Conservation (phyloP, 129 eudicot species). For the Chrysanthemum seticuspe region DNA sequence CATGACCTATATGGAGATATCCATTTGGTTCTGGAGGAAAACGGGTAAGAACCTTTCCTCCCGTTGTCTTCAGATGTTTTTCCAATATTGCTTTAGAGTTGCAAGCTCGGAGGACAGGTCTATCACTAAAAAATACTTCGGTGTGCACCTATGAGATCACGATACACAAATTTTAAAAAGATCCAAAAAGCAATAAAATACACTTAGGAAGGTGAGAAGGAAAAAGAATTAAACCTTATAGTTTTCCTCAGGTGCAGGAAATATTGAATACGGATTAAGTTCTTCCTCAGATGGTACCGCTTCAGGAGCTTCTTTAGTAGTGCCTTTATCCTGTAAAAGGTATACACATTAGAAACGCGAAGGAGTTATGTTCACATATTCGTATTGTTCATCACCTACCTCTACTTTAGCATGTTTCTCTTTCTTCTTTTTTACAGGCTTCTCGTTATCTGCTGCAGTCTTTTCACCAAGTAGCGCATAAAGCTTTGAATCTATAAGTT, state of each 20-base stretch:
- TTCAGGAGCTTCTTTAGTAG: constrained; percentile 45
- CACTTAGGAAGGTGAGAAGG: background rate
- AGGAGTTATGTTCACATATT: background rate
- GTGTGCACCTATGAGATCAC: constrained; percentile 75
- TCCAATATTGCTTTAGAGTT: constrained; percentile 71
- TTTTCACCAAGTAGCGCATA: constrained; percentile 75
- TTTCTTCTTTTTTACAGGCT: constrained; percentile 93
- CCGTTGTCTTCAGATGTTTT: constrained; percentile 67
- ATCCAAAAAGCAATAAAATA: background rate
- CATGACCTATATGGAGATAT: constrained; percentile 93
- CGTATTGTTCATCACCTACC: constrained; percentile 17
- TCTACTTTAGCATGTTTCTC: constrained; percentile 86
- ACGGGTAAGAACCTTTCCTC: constrained; percentile 87
- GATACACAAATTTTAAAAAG: constrained; percentile 3
- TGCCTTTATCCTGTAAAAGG: constrained; percentile 33
- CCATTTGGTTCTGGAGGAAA: constrained; percentile 99
- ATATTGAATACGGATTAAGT: constrained; percentile 74
- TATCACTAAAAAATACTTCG: constrained; percentile 81
- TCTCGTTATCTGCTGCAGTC: constrained; percentile 92
- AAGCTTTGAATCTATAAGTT: constrained; percentile 66
- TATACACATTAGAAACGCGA: no score
- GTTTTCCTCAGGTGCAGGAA: constrained; percentile 83
- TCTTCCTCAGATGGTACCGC: constrained; percentile 77
- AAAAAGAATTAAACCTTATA: constrained; percentile 50
- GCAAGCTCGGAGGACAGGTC: constrained; percentile 76